Conservation (phyloP, 768 basidiomycete genomes). For the Sporobolomyces pararoseus region DNA sequence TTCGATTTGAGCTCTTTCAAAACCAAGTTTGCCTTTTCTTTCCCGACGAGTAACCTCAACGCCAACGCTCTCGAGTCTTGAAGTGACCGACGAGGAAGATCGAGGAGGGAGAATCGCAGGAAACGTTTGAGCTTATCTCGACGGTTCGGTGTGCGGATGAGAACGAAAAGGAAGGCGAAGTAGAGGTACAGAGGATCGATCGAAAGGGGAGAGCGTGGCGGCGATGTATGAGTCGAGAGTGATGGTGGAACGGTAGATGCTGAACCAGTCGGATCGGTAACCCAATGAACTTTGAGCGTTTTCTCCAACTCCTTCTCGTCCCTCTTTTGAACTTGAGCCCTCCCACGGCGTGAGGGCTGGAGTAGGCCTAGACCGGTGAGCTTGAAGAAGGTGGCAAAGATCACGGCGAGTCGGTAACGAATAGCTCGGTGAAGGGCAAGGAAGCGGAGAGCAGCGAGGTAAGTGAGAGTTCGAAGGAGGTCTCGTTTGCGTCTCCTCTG, state of each 20-base stretch:
- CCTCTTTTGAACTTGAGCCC: not conserved
- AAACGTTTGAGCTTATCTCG: constrained; percentile 17
- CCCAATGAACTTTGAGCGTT: constrained; percentile 28
- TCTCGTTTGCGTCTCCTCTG: constrained; percentile 43
- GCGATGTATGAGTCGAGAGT: not conserved
- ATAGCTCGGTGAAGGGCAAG: constrained; percentile 41
- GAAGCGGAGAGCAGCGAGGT: constrained; percentile 44
- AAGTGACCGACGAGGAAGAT: not conserved
- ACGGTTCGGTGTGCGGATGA: constrained; percentile 27
- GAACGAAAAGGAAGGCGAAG: constrained; percentile 26
- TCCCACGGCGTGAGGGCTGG: not conserved
- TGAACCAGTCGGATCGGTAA: not conserved
- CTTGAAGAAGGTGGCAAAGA: constrained; percentile 12
- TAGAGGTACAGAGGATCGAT: constrained; percentile 19
- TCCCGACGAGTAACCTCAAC: constrained; percentile 10
- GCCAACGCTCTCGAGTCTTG: not conserved
- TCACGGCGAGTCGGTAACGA: constrained; percentile 13
- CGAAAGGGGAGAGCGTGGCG: not conserved
- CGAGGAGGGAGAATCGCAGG: not conserved
- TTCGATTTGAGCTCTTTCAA: not conserved
- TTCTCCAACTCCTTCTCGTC: not conserved
- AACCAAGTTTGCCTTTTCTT: not conserved
- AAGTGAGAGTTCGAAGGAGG: constrained; percentile 44
- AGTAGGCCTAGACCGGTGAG: constrained; percentile 9
- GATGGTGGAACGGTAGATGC: not conserved